Percentiles rank a stretch among this genome's conserved stretches.
These are phyloP conservation scores for Aquilaria sinensis DNA, from an alignment of 345 rosid species.

Conservation along the genomic window DNA sequence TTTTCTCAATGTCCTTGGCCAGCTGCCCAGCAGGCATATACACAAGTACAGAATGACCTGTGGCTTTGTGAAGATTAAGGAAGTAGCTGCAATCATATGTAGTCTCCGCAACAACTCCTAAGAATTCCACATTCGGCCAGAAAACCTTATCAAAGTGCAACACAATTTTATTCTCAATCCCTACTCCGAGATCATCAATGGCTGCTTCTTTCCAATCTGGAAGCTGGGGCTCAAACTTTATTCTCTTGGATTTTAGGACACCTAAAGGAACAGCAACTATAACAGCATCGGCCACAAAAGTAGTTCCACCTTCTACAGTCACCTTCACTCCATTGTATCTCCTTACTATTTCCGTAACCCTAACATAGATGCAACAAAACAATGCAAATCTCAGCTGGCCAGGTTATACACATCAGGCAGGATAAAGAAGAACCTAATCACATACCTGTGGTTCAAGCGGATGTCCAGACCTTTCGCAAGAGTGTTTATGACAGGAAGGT, in stretches of 20 bases:
- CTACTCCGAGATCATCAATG: conserved; percentile 83
- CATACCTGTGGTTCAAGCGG: conserved; percentile 74
- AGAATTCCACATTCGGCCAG: conserved; percentile 98
- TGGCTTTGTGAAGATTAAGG: conserved; percentile 96
- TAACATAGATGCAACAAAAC: conserved; percentile 14
- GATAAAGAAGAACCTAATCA: neutral
- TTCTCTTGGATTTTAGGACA: conserved; percentile 61
- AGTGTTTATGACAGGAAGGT: conserved; percentile 89
- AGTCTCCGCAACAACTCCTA: conserved; percentile 90
- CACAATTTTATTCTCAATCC: conserved; percentile 82
- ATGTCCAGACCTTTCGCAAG: conserved; percentile 93
- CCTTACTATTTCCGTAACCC: conserved; percentile 74
- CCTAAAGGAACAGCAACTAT: conserved; percentile 82
- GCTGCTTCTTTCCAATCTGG: conserved; percentile 97
- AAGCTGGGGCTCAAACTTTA: conserved; percentile 72
- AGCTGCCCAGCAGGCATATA: conserved; percentile 99
- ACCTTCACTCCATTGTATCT: conserved; percentile 74
- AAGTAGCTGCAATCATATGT: conserved; percentile 92
- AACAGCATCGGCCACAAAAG: conserved; percentile 82
- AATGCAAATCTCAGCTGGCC: neutral
- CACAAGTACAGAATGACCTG: conserved; percentile 78
- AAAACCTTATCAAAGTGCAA: conserved; percentile 82
- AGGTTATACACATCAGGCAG: neutral
- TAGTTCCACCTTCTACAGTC: conserved; percentile 58
- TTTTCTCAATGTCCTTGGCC: conserved; percentile 90